Conservation (phyloP, 2,329 filamentous ascomycete species). For the Pseudovirgaria hyperparasitica region DNA sequence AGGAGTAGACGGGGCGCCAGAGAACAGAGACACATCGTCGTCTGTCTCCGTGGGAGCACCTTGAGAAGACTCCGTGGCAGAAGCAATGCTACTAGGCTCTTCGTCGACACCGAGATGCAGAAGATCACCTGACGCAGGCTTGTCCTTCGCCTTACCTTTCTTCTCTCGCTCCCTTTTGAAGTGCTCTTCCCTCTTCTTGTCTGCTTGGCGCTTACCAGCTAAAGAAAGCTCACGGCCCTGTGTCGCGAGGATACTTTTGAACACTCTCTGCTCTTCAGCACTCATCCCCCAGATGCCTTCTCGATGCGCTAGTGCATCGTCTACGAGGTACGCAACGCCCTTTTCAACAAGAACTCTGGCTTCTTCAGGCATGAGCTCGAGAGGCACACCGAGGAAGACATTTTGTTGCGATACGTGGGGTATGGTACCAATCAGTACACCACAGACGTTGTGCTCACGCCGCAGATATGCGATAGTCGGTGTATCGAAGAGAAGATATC, state of each 20-base stretch:
- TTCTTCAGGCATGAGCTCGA: slow-evolving; percentile 88
- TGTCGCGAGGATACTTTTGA: slow-evolving; percentile 44
- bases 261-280: slow-evolving; percentile 46
- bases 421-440: slow-evolving; percentile 73
- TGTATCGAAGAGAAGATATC: slow-evolving; percentile 83
- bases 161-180: slow-evolving; percentile 38
- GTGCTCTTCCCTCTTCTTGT: slow-evolving; percentile 37
- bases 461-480: slow-evolving; percentile 67
- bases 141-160: slow-evolving; percentile 27
- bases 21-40: slow-evolving; percentile 13
- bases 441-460: slow-evolving; percentile 69
- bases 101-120: slow-evolving; percentile 6
- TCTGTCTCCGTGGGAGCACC: slow-evolving; percentile 5
- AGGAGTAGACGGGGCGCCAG: slow-evolving; percentile 8
- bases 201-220: slow-evolving; percentile 27
- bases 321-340: slow-evolving; percentile 64
- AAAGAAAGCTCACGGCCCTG: slow-evolving; percentile 39
- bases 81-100: slow-evolving; percentile 5
- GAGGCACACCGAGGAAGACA: slow-evolving; percentile 75
- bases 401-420: slow-evolving; percentile 93
- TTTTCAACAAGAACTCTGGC: slow-evolving; percentile 68
- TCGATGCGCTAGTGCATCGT: slow-evolving; percentile 62
- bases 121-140: neutral
- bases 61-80: slow-evolving; percentile 6
- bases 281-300: slow-evolving; percentile 47